Base-by-base conservation (phyloP, 129 eudicot species). In the Escallonia herrerae region DNA sequence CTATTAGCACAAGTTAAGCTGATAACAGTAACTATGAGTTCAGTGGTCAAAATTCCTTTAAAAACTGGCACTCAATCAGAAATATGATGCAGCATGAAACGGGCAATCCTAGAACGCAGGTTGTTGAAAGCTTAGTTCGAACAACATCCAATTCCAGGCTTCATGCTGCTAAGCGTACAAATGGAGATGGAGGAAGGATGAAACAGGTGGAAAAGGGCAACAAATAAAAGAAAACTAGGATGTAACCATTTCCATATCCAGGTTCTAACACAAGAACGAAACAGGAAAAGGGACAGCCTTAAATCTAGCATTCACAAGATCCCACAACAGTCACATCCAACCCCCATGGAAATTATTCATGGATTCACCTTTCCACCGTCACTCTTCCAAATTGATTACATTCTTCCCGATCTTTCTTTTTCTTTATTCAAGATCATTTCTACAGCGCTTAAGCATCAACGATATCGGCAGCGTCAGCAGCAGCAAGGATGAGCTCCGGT, bases 401-500 rank as follows among this genome's bases (percentile, higher is more conserved):
- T 15, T 53, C 58, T n/a, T 33, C 5, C 58, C 33, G 7, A 15
- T 53, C 7, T 53, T 4, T 53, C 58, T 53, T 53, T 49, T 49
- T 49, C 54, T n/a, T 49, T 49, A 49, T 49, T 49, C 11, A 5
- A n/a, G 12, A 11, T 7, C 12, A 53, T 53, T 53, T 53, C n/a
- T 4, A 11, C 22, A 3, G 2, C 13, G 22, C 3, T 76, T 67
- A 90, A 5, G 97, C 95, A 60, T 90, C 88, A 13, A 75, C 88
- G 3, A 43, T 76, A 64, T 85, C 96, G 12, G 67, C 71, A 4
- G 73, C 40, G 51, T 79, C 96, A 0, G 80, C 87, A 0, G 94
- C 75, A 10, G 96, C 97, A 66, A 90, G 82, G 53, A 77, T 62
- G 13, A 89, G 11, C 68, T 85, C 96, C 1, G 96, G 84, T 12